phyloP scores from a whole-genome alignment of 2,329 filamentous ascomycete species.

The Hymenoscyphus fructigenus region DNA sequence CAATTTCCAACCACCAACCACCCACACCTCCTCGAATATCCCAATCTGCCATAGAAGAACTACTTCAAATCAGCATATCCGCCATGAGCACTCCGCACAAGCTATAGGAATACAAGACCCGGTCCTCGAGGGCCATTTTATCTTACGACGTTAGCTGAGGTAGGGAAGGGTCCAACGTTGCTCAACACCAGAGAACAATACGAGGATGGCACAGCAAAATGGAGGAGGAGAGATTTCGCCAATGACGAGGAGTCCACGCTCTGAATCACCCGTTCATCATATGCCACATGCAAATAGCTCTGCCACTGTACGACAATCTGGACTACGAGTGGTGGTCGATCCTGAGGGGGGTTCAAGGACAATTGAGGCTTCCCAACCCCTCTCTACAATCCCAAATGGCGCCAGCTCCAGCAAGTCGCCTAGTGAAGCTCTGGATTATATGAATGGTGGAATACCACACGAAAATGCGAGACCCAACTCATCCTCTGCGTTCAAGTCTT shows the following conservation, averaged over 20 bases:
- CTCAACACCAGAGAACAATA: slow-evolving; percentile 12
- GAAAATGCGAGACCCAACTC: slow-evolving; percentile 16
- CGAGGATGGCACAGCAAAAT: slow-evolving; percentile 29
- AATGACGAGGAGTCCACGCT: slow-evolving; percentile 36
- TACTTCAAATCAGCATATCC: neutral
- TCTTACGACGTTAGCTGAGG: neutral
- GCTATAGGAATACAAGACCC: slow-evolving; percentile 14
- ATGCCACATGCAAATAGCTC: slow-evolving; percentile 28
- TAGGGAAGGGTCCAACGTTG: slow-evolving; percentile 8
- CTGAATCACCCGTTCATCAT: slow-evolving; percentile 27
- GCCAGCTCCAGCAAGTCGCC: slow-evolving; percentile 19
- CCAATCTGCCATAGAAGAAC: neutral
- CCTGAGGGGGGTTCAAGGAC: slow-evolving; percentile 19
- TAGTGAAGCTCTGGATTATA: slow-evolving; percentile 34
- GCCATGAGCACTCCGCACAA: slow-evolving; percentile 17
- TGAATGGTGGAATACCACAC: slow-evolving; percentile 36
- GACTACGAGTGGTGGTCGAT: slow-evolving; percentile 32
- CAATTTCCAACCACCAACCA: neutral
- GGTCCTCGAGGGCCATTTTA: slow-evolving; percentile 8
- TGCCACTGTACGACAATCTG: slow-evolving; percentile 28
- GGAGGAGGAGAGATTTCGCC: slow-evolving; percentile 39
- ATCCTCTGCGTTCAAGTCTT: slow-evolving; percentile 19
- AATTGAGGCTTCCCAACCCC: slow-evolving; percentile 18
- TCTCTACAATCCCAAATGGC: slow-evolving; percentile 18
- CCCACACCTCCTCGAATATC: neutral